Evolutionary conservation across 2,329 filamentous ascomycete species (phyloP).

Genomic region (Penicillium sp.): DNA sequence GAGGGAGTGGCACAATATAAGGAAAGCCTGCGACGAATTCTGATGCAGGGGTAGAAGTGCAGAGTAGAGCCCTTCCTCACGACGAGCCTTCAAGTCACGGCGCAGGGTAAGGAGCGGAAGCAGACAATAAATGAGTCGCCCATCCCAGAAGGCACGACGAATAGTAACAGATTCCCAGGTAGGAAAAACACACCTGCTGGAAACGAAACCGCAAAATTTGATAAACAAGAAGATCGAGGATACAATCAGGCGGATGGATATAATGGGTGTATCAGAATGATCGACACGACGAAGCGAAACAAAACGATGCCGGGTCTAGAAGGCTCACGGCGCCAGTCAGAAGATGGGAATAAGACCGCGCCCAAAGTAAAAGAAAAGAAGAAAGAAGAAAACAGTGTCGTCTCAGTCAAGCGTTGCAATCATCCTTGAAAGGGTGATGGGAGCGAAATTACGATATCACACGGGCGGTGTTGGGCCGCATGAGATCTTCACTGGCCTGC

Average conservation of each 20-base stretch:
- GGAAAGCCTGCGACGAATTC: slow-evolving; percentile 15
- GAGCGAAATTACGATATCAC: slow-evolving; percentile 31
- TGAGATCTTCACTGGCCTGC: slow-evolving; percentile 38
- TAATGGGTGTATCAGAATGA: slow-evolving; percentile 23
- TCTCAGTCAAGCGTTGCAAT: slow-evolving; percentile 34
- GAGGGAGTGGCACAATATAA: slow-evolving; percentile 14
- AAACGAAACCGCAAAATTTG: slow-evolving; percentile 10
- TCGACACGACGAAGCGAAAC: slow-evolving; percentile 23
- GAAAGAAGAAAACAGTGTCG: slow-evolving; percentile 25
- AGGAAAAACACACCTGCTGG: background rate
- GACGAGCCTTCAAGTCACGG: slow-evolving; percentile 4
- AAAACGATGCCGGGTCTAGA: slow-evolving; percentile 12
- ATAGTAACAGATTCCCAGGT: slow-evolving; percentile 11
- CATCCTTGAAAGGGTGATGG: slow-evolving; percentile 16
- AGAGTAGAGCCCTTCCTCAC: slow-evolving; percentile 17
- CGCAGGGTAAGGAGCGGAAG: slow-evolving; percentile 5
- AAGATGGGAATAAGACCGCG: slow-evolving; percentile 14
- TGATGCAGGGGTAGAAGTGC: slow-evolving; percentile 13
- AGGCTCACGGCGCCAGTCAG: slow-evolving; percentile 13
- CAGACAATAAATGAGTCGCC: slow-evolving; percentile 14
- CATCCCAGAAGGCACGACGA: slow-evolving; percentile 23
- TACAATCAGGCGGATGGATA: slow-evolving; percentile 16
- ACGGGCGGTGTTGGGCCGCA: slow-evolving; percentile 31
- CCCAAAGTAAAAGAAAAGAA: slow-evolving; percentile 16
- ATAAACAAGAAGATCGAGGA: slow-evolving; percentile 16